phyloP scores from a whole-genome alignment of 2,329 filamentous ascomycete species.

The Fusarium sp. region DNA sequence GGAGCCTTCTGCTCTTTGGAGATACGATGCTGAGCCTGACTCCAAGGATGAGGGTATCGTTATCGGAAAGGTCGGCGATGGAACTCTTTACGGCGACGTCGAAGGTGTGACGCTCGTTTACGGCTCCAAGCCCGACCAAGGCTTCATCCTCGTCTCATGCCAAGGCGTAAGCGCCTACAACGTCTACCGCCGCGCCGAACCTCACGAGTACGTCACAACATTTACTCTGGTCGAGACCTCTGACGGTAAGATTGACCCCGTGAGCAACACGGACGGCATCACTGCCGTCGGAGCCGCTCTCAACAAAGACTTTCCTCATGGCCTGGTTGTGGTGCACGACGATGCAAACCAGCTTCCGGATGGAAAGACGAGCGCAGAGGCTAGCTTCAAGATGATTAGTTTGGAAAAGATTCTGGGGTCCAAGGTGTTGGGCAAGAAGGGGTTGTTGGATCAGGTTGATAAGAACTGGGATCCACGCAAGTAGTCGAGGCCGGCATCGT shows the following conservation, averaged over 20 bases:
- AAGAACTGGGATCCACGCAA: conserved; percentile 55
- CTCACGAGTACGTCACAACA: conserved; percentile 62
- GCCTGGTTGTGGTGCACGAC: conserved; percentile 64
- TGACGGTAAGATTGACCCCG: conserved; percentile 58
- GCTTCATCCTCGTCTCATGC: conserved; percentile 64
- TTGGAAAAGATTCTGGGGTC: conserved; percentile 55
- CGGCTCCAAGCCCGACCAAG: conserved; percentile 56
- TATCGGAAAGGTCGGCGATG: conserved; percentile 59
- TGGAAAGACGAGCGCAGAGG: conserved; percentile 58
- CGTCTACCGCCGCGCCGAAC: conserved; percentile 60
- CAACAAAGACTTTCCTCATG: conserved; percentile 55
- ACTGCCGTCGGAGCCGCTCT: conserved; percentile 59
- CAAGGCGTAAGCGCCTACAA: conserved; percentile 66
- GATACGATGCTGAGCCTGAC: conserved; percentile 63
- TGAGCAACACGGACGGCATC: conserved; percentile 66
- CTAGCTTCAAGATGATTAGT: conserved; percentile 64
- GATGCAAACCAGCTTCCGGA: conserved; percentile 63
- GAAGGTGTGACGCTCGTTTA: conserved; percentile 65
- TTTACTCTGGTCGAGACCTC: conserved; percentile 60
- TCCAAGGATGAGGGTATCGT: conserved; percentile 49
- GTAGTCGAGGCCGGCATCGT: background rate
- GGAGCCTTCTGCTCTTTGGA: conserved; percentile 64
- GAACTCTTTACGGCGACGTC: conserved; percentile 63
- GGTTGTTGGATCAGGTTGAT: conserved; percentile 52
- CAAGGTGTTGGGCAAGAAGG: conserved; percentile 36